Evolutionary conservation across 257 asterid species (phyloP).

Genomic region (Prunella vulgaris): DNA sequence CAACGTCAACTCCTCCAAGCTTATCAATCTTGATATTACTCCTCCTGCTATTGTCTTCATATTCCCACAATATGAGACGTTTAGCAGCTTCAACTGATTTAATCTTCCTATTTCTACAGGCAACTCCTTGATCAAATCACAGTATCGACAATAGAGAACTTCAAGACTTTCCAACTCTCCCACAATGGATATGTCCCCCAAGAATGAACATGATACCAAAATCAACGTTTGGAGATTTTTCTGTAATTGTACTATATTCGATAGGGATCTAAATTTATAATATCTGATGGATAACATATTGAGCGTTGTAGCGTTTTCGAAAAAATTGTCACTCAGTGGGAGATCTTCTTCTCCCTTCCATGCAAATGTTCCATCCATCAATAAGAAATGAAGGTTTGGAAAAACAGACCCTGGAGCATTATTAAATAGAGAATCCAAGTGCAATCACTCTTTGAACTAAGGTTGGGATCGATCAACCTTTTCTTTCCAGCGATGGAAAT

Average conservation of each 20-base stretch:
- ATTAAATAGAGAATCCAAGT: not conserved
- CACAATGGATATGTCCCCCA: not conserved
- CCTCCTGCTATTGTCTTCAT: not conserved
- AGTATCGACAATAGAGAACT: not conserved
- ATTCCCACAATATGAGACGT: not conserved
- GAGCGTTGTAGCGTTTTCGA: not conserved
- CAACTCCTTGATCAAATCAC: not conserved
- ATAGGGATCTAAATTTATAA: not conserved
- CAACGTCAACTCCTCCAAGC: not conserved
- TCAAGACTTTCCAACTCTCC: slow-evolving; percentile 7
- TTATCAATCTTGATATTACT: slow-evolving; percentile 1
- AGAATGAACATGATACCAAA: not conserved
- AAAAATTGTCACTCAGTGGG: not conserved
- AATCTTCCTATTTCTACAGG: not conserved
- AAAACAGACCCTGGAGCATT: not conserved
- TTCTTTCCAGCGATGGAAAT: no score
- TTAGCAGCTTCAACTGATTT: not conserved
- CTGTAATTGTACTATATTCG: not conserved
- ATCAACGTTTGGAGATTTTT: not conserved
- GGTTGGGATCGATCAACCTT: no score
- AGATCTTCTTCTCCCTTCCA: no score
- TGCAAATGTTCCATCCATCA: not conserved
- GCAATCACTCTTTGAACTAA: not conserved
- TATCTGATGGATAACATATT: not conserved
- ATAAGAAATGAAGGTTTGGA: not conserved